A percentile compares a stretch with the other conserved stretches of the same genome.
Conservation (phyloP, 2,329 filamentous ascomycete genomes). For the Cladophialophora chaetospira region DNA sequence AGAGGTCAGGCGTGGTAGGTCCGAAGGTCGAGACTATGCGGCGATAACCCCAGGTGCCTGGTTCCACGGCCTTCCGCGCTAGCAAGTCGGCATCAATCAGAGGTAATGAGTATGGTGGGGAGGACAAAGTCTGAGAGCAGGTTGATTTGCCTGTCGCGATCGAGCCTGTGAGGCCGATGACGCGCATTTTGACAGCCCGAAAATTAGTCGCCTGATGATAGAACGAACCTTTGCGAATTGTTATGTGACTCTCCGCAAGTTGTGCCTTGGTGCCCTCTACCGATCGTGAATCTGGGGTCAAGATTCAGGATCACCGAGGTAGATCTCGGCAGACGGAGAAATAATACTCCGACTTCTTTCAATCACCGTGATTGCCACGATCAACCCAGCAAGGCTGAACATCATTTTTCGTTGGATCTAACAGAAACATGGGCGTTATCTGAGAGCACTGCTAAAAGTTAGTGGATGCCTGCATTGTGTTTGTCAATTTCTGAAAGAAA, state of each 20-base stretch:
- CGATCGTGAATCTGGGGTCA: too few species aligned
- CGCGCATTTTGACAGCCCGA: constrained; percentile 65
- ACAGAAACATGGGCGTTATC: not conserved
- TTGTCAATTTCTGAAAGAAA: too few species aligned
- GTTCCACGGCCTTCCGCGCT: constrained; percentile 90
- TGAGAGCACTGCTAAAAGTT: not conserved
- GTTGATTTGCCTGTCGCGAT: constrained; percentile 99
- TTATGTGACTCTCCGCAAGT: too few species aligned
- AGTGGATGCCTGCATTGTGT: too few species aligned
- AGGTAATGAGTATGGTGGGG: constrained; percentile 79
- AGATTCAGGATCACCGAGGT: too few species aligned
- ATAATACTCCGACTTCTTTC: constrained; percentile 2
- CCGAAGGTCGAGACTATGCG: constrained; percentile 81
- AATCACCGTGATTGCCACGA: not conserved
- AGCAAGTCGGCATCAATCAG: constrained; percentile 93
- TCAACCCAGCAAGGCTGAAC: constrained; percentile 5
- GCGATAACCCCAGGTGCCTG: constrained; percentile 79
- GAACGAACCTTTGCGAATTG: too few species aligned
- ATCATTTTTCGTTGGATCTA: constrained; percentile 1
- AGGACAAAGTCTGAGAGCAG: constrained; percentile 78
- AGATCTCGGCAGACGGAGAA: not conserved
- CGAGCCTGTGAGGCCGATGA: constrained; percentile 93
- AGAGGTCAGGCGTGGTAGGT: constrained; percentile 79
- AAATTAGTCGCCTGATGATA: too few species aligned
- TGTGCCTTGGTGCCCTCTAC: too few species aligned